These are phyloP conservation scores for Talaromyces wortmannii DNA, from an alignment of 495 filamentous ascomycete genomes.

Conservation along the genomic window DNA sequence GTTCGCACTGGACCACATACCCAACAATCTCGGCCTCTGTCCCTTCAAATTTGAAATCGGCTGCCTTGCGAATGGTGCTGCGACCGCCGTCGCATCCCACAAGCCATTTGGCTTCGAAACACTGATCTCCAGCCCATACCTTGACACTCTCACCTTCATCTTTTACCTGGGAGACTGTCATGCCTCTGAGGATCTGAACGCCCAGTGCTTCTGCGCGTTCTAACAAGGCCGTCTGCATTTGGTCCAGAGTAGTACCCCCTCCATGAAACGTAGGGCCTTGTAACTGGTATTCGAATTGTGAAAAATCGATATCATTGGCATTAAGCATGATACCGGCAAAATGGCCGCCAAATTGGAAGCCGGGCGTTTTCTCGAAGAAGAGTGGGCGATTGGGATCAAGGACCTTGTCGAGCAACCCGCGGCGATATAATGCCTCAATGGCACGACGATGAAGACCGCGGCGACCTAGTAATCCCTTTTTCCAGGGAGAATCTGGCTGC, in stretches of 20 bases:
- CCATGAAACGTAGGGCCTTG: slow-evolving; percentile 10
- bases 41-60: slow-evolving; percentile 12
- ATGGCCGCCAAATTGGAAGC: slow-evolving; percentile 18
- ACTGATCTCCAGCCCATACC: slow-evolving; percentile 1
- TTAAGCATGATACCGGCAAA: slow-evolving; percentile 22
- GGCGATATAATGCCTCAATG: slow-evolving; percentile 22
- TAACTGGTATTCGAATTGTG: slow-evolving; percentile 16
- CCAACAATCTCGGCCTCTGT: slow-evolving; percentile 15
- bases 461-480: neutral
- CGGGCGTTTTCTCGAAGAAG: slow-evolving; percentile 2
- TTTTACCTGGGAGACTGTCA: slow-evolving; percentile 4
- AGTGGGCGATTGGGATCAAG: neutral
- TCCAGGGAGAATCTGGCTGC: slow-evolving; percentile 11
- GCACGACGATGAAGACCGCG: slow-evolving; percentile 4
- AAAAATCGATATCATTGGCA: slow-evolving; percentile 14
- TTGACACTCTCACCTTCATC: slow-evolving; percentile 3
- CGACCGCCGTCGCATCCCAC: slow-evolving; percentile 17
- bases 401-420: slow-evolving; percentile 19
- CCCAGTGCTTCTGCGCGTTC: slow-evolving; percentile 15
- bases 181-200: slow-evolving; percentile 17
- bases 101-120: slow-evolving; percentile 8
- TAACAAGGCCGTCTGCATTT: slow-evolving; percentile 11
- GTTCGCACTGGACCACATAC: slow-evolving; percentile 8
- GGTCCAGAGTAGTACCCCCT: slow-evolving; percentile 4
- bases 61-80: slow-evolving; percentile 11